phyloP scores from a whole-genome alignment of 2,329 filamentous ascomycete species.

The Colletotrichum magnum region DNA sequence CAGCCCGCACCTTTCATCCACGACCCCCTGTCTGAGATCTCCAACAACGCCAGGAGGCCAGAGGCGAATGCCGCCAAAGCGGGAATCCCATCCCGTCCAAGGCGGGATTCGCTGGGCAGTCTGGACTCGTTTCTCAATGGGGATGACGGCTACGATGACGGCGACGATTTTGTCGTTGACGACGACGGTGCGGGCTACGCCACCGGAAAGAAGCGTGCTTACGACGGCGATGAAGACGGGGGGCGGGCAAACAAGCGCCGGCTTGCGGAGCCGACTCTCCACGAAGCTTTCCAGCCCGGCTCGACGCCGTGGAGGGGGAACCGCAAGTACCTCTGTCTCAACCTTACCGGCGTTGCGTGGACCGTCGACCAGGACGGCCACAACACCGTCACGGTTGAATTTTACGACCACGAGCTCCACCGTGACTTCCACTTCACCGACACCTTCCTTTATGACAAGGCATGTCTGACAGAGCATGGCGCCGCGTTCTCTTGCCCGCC shows the following conservation, averaged over 20 bases:
- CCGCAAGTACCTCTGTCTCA: constrained; percentile 92
- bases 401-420: constrained; percentile 94
- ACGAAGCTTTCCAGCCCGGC: constrained; percentile 91
- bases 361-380: constrained; percentile 95
- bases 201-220: constrained; percentile 67
- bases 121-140: constrained; percentile 86
- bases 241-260: constrained; percentile 64
- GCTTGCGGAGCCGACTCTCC: constrained; percentile 74
- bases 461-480: constrained; percentile 89
- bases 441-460: constrained; percentile 95
- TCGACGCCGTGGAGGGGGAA: constrained; percentile 97
- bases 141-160: constrained; percentile 64
- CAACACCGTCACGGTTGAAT: constrained; percentile 95
- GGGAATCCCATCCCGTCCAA: constrained; percentile 51
- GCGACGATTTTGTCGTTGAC: constrained; percentile 90
- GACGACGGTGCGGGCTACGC: constrained; percentile 95
- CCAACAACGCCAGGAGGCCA: constrained; percentile 73
- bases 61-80: constrained; percentile 45
- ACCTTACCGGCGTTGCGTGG: constrained; percentile 95
- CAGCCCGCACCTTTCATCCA: constrained; percentile 91
- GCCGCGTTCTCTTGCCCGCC: constrained; percentile 88
- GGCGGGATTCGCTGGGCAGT: constrained; percentile 79
- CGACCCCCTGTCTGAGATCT: constrained; percentile 80
- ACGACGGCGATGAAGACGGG: constrained; percentile 64
- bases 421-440: constrained; percentile 98